Percentiles rank a stretch among this genome's conserved stretches.
Evolutionary conservation across 768 basidiomycete genomes (phyloP).

Genomic region (Pleurotus giganteus): DNA sequence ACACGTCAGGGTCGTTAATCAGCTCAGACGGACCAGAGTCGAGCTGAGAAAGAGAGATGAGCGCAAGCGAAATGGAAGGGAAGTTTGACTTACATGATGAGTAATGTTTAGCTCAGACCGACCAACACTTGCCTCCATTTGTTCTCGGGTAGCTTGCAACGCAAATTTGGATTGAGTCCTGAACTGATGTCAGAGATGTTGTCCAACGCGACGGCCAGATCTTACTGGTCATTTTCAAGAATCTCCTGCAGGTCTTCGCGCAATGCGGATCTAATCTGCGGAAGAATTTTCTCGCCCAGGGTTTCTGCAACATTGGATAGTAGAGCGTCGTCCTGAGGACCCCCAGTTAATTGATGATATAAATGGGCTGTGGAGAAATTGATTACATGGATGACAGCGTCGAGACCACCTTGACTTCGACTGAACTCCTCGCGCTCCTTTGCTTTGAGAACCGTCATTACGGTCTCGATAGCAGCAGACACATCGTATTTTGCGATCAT

Average conservation of each 20-base stretch:
- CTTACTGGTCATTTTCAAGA: constrained; percentile 12
- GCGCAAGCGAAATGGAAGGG: not conserved
- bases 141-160: constrained; percentile 13
- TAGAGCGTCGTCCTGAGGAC: constrained; percentile 6
- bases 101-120: constrained; percentile 15
- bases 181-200: not conserved
- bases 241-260: constrained; percentile 9
- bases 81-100: constrained; percentile 4
- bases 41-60: constrained; percentile 13
- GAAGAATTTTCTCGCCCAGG: constrained; percentile 6
- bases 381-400: constrained; percentile 5
- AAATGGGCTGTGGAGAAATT: no score
- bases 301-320: constrained; percentile 7
- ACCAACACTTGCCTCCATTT: constrained; percentile 16
- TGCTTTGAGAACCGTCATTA: not conserved
- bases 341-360: not conserved
- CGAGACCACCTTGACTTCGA: not conserved
- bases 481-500: constrained; percentile 2
- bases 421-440: constrained; percentile 7
- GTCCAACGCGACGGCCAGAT: not conserved
- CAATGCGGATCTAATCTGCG: constrained; percentile 1
- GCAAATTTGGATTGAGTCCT: constrained; percentile 19
- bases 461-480: not conserved
- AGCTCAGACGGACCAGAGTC: constrained; percentile 23
- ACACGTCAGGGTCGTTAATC: constrained; percentile 20